phyloP scores from a whole-genome alignment of 495 filamentous ascomycete species.

The Paragyromitra xinjiangensis region DNA sequence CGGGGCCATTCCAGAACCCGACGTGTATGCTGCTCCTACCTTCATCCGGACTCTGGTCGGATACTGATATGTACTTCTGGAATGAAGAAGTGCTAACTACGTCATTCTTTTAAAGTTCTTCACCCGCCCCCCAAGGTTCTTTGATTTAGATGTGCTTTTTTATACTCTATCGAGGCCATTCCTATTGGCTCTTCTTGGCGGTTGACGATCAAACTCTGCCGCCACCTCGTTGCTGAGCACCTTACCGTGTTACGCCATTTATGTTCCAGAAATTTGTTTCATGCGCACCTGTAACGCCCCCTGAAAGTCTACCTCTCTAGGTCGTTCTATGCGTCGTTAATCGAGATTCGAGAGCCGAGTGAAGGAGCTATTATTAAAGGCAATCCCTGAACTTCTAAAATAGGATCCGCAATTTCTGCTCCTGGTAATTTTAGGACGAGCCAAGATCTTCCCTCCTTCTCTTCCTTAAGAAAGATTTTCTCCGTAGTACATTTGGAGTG shows the following conservation, averaged over 20 bases:
- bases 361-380: background rate
- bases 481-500: background rate
- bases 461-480: background rate
- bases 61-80: no score
- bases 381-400: background rate
- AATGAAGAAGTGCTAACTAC: no score
- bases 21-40: no score
- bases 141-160: background rate
- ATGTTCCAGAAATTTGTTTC: constrained; percentile 12
- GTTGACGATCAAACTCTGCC: background rate
- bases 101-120: no score
- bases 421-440: no score
- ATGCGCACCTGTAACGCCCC: background rate
- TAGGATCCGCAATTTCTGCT: background rate
- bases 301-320: constrained; percentile 3
- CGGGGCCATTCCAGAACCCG: no score
- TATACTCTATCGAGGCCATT: background rate
- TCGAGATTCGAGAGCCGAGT: background rate
- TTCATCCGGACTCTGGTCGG: no score
- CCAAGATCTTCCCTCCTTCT: background rate
- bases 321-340: background rate
- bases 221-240: no score
- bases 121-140: background rate
- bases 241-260: no score
- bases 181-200: constrained; percentile 9